Conservation (phyloP, 2,329 filamentous ascomycete genomes). For the Ustilaginoidea virens region DNA sequence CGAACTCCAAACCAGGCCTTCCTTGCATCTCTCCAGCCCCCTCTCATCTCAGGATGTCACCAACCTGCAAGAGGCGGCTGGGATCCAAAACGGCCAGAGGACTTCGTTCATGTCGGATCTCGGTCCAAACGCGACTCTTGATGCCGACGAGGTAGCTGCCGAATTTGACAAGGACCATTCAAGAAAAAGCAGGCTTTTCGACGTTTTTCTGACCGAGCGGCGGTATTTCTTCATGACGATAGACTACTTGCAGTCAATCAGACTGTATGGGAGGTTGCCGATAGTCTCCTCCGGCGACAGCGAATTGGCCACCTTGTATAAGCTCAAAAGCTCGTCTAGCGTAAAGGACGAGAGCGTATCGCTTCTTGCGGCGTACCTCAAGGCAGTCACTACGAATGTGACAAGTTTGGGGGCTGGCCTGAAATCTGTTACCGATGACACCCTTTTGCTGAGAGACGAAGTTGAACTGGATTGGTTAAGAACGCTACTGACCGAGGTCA, state of each 20-base stretch:
- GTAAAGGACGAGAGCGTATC: slow-evolving; percentile 24
- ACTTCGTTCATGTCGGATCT: slow-evolving; percentile 40
- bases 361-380: slow-evolving; percentile 32
- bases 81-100: slow-evolving; percentile 43
- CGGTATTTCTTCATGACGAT: slow-evolving; percentile 50
- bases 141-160: slow-evolving; percentile 38
- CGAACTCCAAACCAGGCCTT: slow-evolving; percentile 71
- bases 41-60: slow-evolving; percentile 66
- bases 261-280: slow-evolving; percentile 23
- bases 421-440: slow-evolving; percentile 34
- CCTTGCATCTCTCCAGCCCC: slow-evolving; percentile 52
- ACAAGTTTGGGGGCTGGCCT: slow-evolving; percentile 32
- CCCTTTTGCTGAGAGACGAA: slow-evolving; percentile 32
- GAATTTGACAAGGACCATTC: slow-evolving; percentile 47
- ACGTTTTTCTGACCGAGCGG: slow-evolving; percentile 57
- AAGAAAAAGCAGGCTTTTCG: slow-evolving; percentile 52
- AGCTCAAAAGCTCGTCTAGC: slow-evolving; percentile 12
- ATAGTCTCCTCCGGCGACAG: slow-evolving; percentile 14
- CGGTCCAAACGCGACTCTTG: slow-evolving; percentile 27
- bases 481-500: slow-evolving; percentile 51
- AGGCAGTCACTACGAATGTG: slow-evolving; percentile 31
- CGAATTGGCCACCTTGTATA: slow-evolving; percentile 16
- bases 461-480: slow-evolving; percentile 43
- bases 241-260: slow-evolving; percentile 37
- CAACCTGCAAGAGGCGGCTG: slow-evolving; percentile 60